Evolutionary conservation across 1,284 basidiomycete species (phyloP).

Genomic region (Singerocomus inundabilis): DNA sequence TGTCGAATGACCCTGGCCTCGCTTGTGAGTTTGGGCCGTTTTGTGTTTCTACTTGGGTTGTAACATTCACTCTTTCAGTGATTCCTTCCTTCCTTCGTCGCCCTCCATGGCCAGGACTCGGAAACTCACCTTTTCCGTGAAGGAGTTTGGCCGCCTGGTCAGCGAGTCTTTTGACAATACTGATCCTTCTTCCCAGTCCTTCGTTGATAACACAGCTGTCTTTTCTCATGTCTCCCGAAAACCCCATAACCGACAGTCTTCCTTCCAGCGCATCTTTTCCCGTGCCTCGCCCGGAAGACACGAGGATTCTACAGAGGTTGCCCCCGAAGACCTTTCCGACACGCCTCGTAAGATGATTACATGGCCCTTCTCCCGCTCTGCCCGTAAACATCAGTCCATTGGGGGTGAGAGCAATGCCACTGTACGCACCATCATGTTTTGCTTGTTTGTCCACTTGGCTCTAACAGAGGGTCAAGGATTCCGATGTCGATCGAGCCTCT

Average conservation of each 20-base stretch:
- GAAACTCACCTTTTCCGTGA: conserved; percentile 30
- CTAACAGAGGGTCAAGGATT: conserved; percentile 10
- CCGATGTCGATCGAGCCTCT: background rate
- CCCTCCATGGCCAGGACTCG: conserved; percentile 29
- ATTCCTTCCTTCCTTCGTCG: background rate
- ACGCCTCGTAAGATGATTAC: conserved; percentile 28
- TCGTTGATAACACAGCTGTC: conserved; percentile 26
- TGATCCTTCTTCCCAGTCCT: conserved; percentile 14
- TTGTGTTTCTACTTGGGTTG: conserved; percentile 4
- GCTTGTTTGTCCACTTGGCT: conserved; percentile 5
- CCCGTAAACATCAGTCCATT: conserved; percentile 17
- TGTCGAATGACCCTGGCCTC: conserved; percentile 23
- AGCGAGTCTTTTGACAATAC: conserved; percentile 32
- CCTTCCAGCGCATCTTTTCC: conserved; percentile 34
- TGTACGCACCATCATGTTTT: conserved; percentile 9
- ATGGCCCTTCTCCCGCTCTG: conserved; percentile 34
- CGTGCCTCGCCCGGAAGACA: conserved; percentile 21
- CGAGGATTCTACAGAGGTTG: conserved; percentile 6
- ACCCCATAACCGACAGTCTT: conserved; percentile 10
- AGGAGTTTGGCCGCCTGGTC: conserved; percentile 35
- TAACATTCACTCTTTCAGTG: conserved; percentile 4
- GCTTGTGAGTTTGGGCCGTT: conserved; percentile 1
- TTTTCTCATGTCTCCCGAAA: conserved; percentile 22
- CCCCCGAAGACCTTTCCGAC: conserved; percentile 15
- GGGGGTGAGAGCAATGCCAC: conserved; percentile 6